Conservation (phyloP, 129 eudicot species). For the Pittosporum tobira region DNA sequence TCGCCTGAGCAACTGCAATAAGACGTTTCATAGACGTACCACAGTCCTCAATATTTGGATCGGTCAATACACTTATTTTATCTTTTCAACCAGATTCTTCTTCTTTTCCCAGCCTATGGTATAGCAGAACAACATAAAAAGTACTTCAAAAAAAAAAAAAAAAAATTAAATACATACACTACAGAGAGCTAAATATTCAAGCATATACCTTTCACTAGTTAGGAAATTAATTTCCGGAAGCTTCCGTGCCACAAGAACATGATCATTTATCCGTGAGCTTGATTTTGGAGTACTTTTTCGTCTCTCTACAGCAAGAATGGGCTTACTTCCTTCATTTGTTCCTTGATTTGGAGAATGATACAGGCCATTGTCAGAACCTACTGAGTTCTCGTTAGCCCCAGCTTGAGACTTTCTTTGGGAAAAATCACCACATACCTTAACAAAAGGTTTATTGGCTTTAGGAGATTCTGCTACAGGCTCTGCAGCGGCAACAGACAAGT, state of each 20-base stretch:
- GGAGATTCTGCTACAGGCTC: slow-evolving; percentile 25
- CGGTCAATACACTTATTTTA: slow-evolving; percentile 21
- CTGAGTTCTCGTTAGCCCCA: slow-evolving; percentile 23
- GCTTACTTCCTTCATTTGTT: slow-evolving; percentile 39
- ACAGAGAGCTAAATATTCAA: not conserved
- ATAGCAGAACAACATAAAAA: slow-evolving; percentile 11
- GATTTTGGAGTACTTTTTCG: slow-evolving; percentile 44
- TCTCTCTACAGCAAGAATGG: slow-evolving; percentile 37
- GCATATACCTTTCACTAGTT: slow-evolving; percentile 47
- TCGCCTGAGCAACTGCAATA: no score
- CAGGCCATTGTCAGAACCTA: slow-evolving; percentile 23
- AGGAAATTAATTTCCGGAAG: slow-evolving; percentile 18
- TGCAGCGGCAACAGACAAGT: slow-evolving; percentile 14
- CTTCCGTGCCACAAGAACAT: slow-evolving; percentile 23
- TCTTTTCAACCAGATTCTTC: slow-evolving; percentile 29
- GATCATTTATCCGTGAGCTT: slow-evolving; percentile 26
- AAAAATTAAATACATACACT: not conserved
- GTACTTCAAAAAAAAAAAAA: slow-evolving; percentile 13
- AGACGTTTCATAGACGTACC: slow-evolving; percentile 62
- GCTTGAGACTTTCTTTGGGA: slow-evolving; percentile 39
- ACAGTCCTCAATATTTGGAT: slow-evolving; percentile 45
- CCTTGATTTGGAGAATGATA: slow-evolving; percentile 26
- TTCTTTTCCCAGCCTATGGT: slow-evolving; percentile 24
- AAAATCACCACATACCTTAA: slow-evolving; percentile 32
- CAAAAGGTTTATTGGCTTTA: slow-evolving; percentile 27